Evolutionary conservation across 2,329 filamentous ascomycete species (phyloP).

Genomic region (Parascedosporium putredinis): DNA sequence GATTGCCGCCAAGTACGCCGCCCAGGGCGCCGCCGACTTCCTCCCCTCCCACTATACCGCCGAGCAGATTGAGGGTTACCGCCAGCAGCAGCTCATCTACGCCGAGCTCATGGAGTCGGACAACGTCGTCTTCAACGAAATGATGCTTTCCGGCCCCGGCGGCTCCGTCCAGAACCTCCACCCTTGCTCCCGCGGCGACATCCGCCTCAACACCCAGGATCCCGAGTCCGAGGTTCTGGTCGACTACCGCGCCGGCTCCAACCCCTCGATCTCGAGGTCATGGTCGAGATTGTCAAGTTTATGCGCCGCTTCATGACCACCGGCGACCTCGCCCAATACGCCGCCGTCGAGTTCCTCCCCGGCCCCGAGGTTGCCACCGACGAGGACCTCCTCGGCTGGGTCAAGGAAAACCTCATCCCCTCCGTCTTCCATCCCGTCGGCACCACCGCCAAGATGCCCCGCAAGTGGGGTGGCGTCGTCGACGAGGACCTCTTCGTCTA

Average conservation of each 20-base stretch:
- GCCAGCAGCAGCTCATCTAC: conserved; percentile 27
- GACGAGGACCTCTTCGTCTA: conserved; percentile 20
- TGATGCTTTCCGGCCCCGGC: conserved; percentile 26
- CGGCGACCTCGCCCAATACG: conserved; percentile 14
- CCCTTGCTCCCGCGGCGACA: conserved; percentile 15
- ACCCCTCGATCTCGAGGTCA: conserved; percentile 17
- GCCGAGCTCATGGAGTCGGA: conserved; percentile 14
- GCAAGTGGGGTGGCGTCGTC: conserved; percentile 20
- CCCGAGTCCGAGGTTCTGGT: conserved; percentile 15
- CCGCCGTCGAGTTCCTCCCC: conserved; percentile 13
- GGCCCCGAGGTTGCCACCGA: conserved; percentile 14
- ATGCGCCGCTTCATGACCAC: conserved; percentile 17
- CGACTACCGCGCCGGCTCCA: conserved; percentile 18
- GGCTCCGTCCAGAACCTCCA: conserved; percentile 17
- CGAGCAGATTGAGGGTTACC: conserved; percentile 20
- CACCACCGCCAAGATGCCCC: conserved; percentile 19
- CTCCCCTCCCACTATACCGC: conserved; percentile 14
- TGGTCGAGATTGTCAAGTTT: conserved; percentile 17
- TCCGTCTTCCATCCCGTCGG: conserved; percentile 18
- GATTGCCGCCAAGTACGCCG: conserved; percentile 12
- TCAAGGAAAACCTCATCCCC: conserved; percentile 14
- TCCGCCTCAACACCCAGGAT: conserved; percentile 14
- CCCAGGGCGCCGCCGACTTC: conserved; percentile 13
- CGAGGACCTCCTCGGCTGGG: conserved; percentile 15
- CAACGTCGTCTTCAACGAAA: conserved; percentile 29